These are phyloP conservation scores for Ogataea zsoltii DNA, from an alignment of 805 yeast genomes.

Conservation along the genomic window DNA sequence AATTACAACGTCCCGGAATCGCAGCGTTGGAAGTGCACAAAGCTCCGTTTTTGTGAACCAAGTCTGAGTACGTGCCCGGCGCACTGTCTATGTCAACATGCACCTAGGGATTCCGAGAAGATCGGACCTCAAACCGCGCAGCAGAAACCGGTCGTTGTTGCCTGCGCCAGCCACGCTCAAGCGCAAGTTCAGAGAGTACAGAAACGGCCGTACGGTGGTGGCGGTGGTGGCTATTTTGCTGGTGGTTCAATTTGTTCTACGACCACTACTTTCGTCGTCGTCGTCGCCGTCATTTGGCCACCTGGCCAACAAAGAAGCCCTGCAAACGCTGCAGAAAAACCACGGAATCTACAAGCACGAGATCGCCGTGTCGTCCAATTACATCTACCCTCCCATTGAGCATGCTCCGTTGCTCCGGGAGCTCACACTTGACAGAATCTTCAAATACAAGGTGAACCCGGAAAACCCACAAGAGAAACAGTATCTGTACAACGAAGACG, in stretches of 20 bases:
- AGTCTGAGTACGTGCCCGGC: too few species aligned
- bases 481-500: slow-evolving; percentile 47
- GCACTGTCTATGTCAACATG: slow-evolving; percentile 11
- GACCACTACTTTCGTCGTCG: slow-evolving; percentile 31
- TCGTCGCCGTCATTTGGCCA: slow-evolving; percentile 21
- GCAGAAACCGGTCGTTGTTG: slow-evolving; percentile 17
- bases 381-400: slow-evolving; percentile 75
- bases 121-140: slow-evolving; percentile 27
- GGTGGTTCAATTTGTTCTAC: slow-evolving; percentile 26
- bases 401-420: slow-evolving; percentile 64
- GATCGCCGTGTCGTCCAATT: slow-evolving; percentile 49
- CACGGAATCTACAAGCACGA: slow-evolving; percentile 49
- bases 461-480: slow-evolving; percentile 36
- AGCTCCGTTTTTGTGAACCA: too few species aligned
- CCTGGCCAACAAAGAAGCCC: slow-evolving; percentile 27
- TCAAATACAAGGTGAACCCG: slow-evolving; percentile 47
- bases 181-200: slow-evolving; percentile 14
- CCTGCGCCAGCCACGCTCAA: slow-evolving; percentile 24
- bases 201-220: slow-evolving; percentile 10
- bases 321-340: slow-evolving; percentile 21
- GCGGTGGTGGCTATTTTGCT: slow-evolving; percentile 10
- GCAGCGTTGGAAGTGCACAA: too few species aligned
- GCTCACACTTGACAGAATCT: slow-evolving; percentile 52
- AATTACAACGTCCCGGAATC: too few species aligned
- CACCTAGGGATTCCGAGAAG: slow-evolving; percentile 30